These are phyloP conservation scores for Candida xiaguanensis DNA, from an alignment of 805 yeast genomes.

Conservation along the genomic window DNA sequence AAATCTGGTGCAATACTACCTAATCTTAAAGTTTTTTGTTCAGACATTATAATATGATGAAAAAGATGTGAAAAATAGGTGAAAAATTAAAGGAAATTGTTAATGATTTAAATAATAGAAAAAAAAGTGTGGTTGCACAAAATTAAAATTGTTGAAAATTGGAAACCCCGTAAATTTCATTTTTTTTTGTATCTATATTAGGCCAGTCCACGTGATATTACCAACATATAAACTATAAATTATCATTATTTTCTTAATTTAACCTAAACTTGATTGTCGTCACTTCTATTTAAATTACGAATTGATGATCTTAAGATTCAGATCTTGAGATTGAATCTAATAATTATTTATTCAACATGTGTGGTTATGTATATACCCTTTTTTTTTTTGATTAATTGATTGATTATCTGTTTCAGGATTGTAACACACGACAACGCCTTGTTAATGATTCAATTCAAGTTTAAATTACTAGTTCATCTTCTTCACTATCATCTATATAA, in stretches of 20 bases:
- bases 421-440: no score
- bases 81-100: neutral
- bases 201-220: slow-evolving; percentile 4
- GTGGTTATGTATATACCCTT: no score
- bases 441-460: no score
- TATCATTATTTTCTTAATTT: no score
- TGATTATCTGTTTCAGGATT: no score
- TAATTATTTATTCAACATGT: no score
- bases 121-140: slow-evolving; percentile 3
- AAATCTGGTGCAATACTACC: slow-evolving; percentile 88
- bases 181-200: slow-evolving; percentile 2
- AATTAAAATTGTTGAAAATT: neutral
- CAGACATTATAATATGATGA: slow-evolving; percentile 11
- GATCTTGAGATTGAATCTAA: no score
- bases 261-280: neutral
- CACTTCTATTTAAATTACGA: neutral
- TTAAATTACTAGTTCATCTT: neutral
- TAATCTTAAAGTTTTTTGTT: slow-evolving; percentile 48
- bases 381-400: no score
- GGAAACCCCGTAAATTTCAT: slow-evolving; percentile 3
- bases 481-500: slow-evolving; percentile 50
- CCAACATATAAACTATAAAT: neutral
- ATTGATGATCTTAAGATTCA: no score
- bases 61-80: neutral
- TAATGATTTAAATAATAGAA: neutral